Percentiles rank a stretch among this genome's conserved stretches.
Conservation (phyloP, 805 yeast species). For the Wickerhamiella galacta region DNA sequence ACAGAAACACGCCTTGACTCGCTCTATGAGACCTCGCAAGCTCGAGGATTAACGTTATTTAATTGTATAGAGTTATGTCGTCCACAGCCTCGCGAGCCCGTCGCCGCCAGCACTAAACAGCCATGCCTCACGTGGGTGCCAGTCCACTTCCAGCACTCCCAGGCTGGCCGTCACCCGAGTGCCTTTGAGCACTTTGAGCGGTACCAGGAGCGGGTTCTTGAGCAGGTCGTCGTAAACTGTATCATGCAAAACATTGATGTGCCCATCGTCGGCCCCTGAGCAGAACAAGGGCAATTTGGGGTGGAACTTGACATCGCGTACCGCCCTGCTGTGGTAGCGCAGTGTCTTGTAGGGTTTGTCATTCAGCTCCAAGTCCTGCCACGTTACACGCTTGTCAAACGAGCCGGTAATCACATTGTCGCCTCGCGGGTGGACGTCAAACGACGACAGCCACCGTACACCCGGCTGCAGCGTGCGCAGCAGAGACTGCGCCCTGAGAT, state of each 20-base stretch:
- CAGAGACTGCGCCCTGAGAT: slow-evolving; percentile 68
- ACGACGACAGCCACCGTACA: slow-evolving; percentile 81
- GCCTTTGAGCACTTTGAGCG: slow-evolving; percentile 84
- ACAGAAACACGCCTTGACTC: too few relatives aligned
- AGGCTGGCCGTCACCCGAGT: slow-evolving; percentile 64
- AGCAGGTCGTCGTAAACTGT: slow-evolving; percentile 89
- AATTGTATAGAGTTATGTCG: slow-evolving; percentile 43
- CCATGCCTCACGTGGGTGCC: slow-evolving; percentile 99
- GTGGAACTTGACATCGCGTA: slow-evolving; percentile 76
- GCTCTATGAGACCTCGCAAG: too few relatives aligned
- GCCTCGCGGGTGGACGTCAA: slow-evolving; percentile 93
- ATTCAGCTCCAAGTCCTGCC: slow-evolving; percentile 91
- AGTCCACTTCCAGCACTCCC: slow-evolving; percentile 72
- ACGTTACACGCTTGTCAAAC: slow-evolving; percentile 82
- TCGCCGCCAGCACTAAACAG: slow-evolving; percentile 94
- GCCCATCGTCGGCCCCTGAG: slow-evolving; percentile 89
- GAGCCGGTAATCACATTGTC: slow-evolving; percentile 87
- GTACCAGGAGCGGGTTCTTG: slow-evolving; percentile 91
- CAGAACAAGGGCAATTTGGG: slow-evolving; percentile 79
- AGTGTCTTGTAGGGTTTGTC: slow-evolving; percentile 87
- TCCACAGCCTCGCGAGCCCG: slow-evolving; percentile 91
- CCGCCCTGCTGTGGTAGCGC: slow-evolving; percentile 90
- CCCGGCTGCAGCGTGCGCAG: slow-evolving; percentile 84
- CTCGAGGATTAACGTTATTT: too few relatives aligned
- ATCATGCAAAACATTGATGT: slow-evolving; percentile 86